Evolutionary conservation across 208 protist species (phyloP), one percentile per base, ranked within the genome.

Genomic region (Acanthamoeba castellanii): DNA sequence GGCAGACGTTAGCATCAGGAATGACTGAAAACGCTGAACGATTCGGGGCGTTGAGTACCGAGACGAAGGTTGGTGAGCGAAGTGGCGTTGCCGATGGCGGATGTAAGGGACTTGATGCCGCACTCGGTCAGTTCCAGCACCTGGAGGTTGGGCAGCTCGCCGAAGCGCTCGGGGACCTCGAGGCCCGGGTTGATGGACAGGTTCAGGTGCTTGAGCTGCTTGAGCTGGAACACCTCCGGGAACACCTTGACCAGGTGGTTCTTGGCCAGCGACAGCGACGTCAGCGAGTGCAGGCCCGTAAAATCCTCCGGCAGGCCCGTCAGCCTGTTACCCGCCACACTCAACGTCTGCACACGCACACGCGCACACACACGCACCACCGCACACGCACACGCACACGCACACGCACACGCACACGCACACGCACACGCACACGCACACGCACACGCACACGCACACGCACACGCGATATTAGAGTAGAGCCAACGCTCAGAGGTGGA

Each of bases 171-270:
- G 18, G 85, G 85, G 4, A 92, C 85, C 2, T 74, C n/a, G 32
- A 92, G 52, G 37, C 64, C 42, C 22, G 9, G 20, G 45, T 92
- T 92, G n/a, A 25, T 42, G 34, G 85, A 45, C 6, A 92, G 64
- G 85, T 68, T 55, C 59, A 92, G 85, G 34, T 74, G 85, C 34
- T 50, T 34, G 7, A 92, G 85, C 16, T 74, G 14, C 37, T 30
- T 34, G 14, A 92, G 85, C 59, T 92, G 14, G 42, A 92, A 92
- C 22, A 92, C 85, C 34, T 92, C 59, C 32, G 85, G 85, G 64
- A 74, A 74, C 7, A 92, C 59, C 20, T 76, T 47, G 32, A 5
- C 50, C 16, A 92, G 59, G 27, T 5, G 0, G 42, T 92, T 92
- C 37, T 47, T 76, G 57, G 85, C 55, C n/a, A 76, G 64, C 55